Conservation (phyloP, 1,139 yeast genomes). For the Blastobotrys illinoisensis region DNA sequence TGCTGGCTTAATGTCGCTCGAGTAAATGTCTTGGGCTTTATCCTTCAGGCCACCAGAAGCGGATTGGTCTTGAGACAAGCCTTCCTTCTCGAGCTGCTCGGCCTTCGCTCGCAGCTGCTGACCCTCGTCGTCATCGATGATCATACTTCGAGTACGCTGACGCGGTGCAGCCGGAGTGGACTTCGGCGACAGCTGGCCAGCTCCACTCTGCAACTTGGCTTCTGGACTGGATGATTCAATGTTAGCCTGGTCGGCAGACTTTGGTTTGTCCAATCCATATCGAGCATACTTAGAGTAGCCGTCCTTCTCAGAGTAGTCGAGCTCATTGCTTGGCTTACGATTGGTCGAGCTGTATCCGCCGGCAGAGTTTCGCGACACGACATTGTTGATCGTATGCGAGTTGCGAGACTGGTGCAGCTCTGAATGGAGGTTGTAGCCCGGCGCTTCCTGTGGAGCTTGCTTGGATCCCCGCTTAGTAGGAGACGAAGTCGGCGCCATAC, state of each 20-base stretch:
- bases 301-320: background rate
- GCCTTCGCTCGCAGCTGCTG: background rate
- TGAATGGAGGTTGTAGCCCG: conserved; percentile 3
- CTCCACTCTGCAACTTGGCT: background rate
- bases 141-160: conserved; percentile 5
- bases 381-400: conserved; percentile 2
- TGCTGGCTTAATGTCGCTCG: background rate
- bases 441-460: background rate
- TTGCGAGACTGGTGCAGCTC: conserved; percentile 4
- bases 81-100: background rate
- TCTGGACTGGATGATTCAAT: background rate
- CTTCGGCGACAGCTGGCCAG: background rate
- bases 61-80: background rate
- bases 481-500: background rate
- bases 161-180: background rate
- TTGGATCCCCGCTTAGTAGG: conserved; percentile 5
- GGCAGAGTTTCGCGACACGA: background rate
- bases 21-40: background rate
- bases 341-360: background rate
- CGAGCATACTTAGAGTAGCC: background rate
- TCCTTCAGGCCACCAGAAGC: background rate
- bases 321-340: background rate
- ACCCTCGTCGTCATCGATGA: conserved; percentile 6
- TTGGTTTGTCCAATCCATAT: background rate
- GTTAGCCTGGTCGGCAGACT: background rate